Evolutionary conservation across 495 filamentous ascomycete genomes (phyloP), one percentile per base, ranked within the genome.

Genomic region (Neurospora terricola): DNA sequence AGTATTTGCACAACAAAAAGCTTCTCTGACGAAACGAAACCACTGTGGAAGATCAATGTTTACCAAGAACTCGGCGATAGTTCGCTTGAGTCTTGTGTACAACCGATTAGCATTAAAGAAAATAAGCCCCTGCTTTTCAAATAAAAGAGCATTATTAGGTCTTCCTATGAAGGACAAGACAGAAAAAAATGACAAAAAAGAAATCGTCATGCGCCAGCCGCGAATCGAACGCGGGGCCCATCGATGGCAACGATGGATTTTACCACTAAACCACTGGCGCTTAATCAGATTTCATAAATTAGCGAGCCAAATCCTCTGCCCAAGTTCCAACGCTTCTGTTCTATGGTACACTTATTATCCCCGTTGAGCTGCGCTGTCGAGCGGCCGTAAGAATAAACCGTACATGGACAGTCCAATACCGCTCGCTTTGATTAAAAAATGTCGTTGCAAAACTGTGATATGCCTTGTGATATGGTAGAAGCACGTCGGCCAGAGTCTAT

Each of bases 231-330:
- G 78, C 83, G 83, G 83, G 83, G 83, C 83, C 81, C 83, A 84
- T 84, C 83, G 82, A 84, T 84, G 83, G 83, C 83, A 84, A 84
- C 83, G 83, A 84, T 84, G 83, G 81, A 84, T 84, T 84, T 84
- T 84, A 84, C 83, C 83, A 84, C 83, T 84, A 84, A 84, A 84
- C 82, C 82, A 84, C 82, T 82, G 80, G 54, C 54, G 54, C 54
- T 34, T 66, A 30, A 34, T 8, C 6, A 4, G 54, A 34, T 34
- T 37, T 37, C 36, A 34, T 34, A 34, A 4, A 34, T 34, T 34
- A 34, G 34, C 34, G 34, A 34, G 34, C 34, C 34, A 34, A 34
- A 34, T 34, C 34, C 5, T 34, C 34, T 34, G 34, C 34, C 34
- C 5, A 34, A 34, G 34, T 34, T 4, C 34, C 34, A 0, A 34